Base-by-base conservation (phyloP, 768 basidiomycete genomes). In the Kwoniella shandongensis region DNA sequence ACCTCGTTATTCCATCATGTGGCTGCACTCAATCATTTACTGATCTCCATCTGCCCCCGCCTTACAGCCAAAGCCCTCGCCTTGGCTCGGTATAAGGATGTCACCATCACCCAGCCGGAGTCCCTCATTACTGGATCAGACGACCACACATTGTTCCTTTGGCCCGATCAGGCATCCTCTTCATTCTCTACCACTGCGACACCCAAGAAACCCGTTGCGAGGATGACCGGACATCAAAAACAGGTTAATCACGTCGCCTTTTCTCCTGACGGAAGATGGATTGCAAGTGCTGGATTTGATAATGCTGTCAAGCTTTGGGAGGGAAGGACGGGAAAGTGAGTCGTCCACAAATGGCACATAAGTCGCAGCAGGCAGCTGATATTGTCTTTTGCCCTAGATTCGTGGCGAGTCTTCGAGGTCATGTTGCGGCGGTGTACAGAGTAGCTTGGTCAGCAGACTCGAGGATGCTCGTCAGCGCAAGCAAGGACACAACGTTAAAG, bases 71-170 rank as follows among this genome's bases (percentile, higher is more conserved):
- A 89, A 80, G 75, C 82, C 12, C 79, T 86, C 20, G 92, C 93
- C 4, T 78, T 86, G 52, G 82, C 80, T 50, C 86, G 92, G 36
- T 98, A 94, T 77, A 85, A 86, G 30, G 42, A 71, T 17, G 60
- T 69, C 39, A 77, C 70, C 44, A 79, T 80, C 5, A 81, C 89
- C 54, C 81, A 88, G 18, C 86, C 90, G 11, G 93, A 97, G 75
- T 81, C 90, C 3, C 80, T 94, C 63, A 94, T 97, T 74, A 91
- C 92, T 4, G 93, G 92, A 20, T 97, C 93, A 3, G 93, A 99
- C 74, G 94, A 99, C 75, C 94, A 97, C 76, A 99, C 94, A 0
- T 84, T 97, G 47, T 97, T 93, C 83, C 83, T 99, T 12, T 97
- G 92, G 94, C 90, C 29, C 80, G 86, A 39, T 88, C 91, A 80